These are phyloP conservation scores for Teratosphaeria nubilosa DNA, from an alignment of 2,329 filamentous ascomycete genomes.

Conservation along the genomic window DNA sequence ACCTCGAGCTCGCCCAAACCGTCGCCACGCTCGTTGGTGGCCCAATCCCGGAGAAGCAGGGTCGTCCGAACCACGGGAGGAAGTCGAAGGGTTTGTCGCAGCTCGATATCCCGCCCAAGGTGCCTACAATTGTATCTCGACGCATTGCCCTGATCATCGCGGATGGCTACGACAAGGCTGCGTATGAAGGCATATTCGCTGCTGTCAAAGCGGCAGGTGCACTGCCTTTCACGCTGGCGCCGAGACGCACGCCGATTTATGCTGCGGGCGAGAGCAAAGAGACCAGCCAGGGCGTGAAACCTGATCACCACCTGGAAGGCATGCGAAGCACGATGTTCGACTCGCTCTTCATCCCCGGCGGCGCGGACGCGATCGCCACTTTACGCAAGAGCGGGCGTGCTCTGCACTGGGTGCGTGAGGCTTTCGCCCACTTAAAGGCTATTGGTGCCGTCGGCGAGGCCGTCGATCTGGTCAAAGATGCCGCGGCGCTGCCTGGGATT, in stretches of 20 bases:
- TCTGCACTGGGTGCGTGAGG: slow-evolving; percentile 66
- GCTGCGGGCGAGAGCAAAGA: slow-evolving; percentile 48
- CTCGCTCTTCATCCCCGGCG: slow-evolving; percentile 66
- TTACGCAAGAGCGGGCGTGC: slow-evolving; percentile 62
- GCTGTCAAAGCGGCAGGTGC: slow-evolving; percentile 54
- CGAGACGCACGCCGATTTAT: slow-evolving; percentile 56
- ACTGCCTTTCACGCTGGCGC: slow-evolving; percentile 61
- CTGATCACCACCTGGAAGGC: slow-evolving; percentile 71
- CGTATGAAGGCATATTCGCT: slow-evolving; percentile 56
- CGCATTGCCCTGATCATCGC: slow-evolving; percentile 66
- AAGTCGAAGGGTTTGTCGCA: slow-evolving; percentile 60
- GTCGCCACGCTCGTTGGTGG: slow-evolving; percentile 64
- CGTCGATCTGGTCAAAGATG: slow-evolving; percentile 50
- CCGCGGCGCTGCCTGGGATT: slow-evolving; percentile 37
- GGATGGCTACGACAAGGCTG: slow-evolving; percentile 61
- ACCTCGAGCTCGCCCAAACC: slow-evolving; percentile 55
- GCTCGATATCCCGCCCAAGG: slow-evolving; percentile 52
- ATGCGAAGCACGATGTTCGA: slow-evolving; percentile 76
- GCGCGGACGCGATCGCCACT: slow-evolving; percentile 50
- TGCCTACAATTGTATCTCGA: slow-evolving; percentile 59
- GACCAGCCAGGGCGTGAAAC: slow-evolving; percentile 45
- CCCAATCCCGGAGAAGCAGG: slow-evolving; percentile 44
- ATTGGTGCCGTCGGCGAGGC: slow-evolving; percentile 68
- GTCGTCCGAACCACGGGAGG: slow-evolving; percentile 53
- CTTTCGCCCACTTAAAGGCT: slow-evolving; percentile 71